Evolutionary conservation across 2,329 filamentous ascomycete genomes (phyloP), one percentile per base, ranked within the genome.

Genomic region (Apiospora arundinis): DNA sequence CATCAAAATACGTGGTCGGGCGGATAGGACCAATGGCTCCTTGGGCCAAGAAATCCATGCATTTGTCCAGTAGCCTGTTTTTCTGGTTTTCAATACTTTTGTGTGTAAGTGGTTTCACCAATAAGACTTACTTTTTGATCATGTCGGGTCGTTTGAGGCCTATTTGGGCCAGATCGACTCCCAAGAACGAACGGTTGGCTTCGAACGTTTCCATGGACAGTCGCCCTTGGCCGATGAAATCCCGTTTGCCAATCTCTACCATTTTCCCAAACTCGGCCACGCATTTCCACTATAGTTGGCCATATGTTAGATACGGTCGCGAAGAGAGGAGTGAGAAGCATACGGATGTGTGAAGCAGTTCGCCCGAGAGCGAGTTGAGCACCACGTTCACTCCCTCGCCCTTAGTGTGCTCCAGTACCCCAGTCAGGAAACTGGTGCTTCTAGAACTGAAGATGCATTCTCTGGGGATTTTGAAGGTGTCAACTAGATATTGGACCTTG

Each of bases 171-270:
- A n/a, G n/a, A n/a, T n/a, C n/a, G n/a, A n/a, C n/a, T 1, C 79
- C 78, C 18, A 74, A 73, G 40, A 81, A 84, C 1, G 77, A 78
- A 0, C 81, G 77, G 4, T 81, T 82, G 0, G 72, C 73, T 4
- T 81, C 76, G 49, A 89, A 89, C 0, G 80, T 78, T 0, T 80
- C 73, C 84, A 89, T 85, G 1, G 82, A 81, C 5, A 89, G 78
- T 7, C 79, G 75, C 1, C 80, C 82, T 28, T 82, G 80, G 0
- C 81, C 80, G 0, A 81, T 74, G 1, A 86, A 77, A 65, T 86
- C 83, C 7, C 80, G 76, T 73, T 83, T 83, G 8, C 83, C 84
- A n/a, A 87, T 82, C 69, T 87, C 85, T 0, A 87, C 70, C 77
- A 88, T 82, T 3, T 75, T 79, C 0, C 84, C 85, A 66, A 82